A percentile compares a stretch with the other conserved stretches of the same genome.
These are phyloP conservation scores for Ceratorhiza oryzae-sativae DNA, from an alignment of 1,284 basidiomycete genomes.

Conservation along the genomic window DNA sequence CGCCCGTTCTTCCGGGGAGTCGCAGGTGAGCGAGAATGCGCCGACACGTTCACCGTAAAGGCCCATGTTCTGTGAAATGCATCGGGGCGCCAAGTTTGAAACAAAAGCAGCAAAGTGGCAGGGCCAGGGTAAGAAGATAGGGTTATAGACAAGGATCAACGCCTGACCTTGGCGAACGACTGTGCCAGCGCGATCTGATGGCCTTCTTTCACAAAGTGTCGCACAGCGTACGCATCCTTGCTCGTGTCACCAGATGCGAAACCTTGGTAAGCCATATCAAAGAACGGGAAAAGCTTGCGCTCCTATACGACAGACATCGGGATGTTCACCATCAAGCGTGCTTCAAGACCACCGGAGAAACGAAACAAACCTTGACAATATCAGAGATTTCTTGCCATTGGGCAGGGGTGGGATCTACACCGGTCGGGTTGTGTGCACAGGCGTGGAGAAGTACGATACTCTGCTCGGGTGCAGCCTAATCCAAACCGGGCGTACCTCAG, in stretches of 20 bases:
- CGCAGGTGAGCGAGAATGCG: slow-evolving; percentile 86
- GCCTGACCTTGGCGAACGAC: slow-evolving; percentile 90
- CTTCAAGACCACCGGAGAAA: background rate
- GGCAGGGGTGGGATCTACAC: slow-evolving; percentile 91
- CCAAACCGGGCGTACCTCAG: background rate
- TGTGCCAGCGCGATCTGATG: slow-evolving; percentile 89
- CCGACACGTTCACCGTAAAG: slow-evolving; percentile 97
- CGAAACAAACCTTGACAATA: slow-evolving; percentile 65
- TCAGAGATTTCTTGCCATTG: slow-evolving; percentile 95
- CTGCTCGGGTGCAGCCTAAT: slow-evolving; percentile 74
- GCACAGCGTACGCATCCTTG: slow-evolving; percentile 92
- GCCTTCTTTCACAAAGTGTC: slow-evolving; percentile 90
- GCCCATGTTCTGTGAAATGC: slow-evolving; percentile 79
- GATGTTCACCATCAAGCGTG: too few species aligned
- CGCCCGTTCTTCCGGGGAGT: slow-evolving; percentile 81
- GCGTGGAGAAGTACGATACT: slow-evolving; percentile 88
- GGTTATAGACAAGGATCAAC: too few species aligned
- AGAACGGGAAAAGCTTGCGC: slow-evolving; percentile 90
- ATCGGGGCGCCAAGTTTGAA: background rate
- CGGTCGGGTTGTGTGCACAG: slow-evolving; percentile 91
- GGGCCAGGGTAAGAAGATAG: slow-evolving; percentile 1
- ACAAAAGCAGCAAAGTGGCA: background rate
- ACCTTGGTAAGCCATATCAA: slow-evolving; percentile 98
- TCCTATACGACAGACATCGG: slow-evolving; percentile 58
- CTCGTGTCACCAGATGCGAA: slow-evolving; percentile 90